Base-by-base conservation (phyloP, 768 basidiomycete genomes). In the Neoboletus brunneissimus region DNA sequence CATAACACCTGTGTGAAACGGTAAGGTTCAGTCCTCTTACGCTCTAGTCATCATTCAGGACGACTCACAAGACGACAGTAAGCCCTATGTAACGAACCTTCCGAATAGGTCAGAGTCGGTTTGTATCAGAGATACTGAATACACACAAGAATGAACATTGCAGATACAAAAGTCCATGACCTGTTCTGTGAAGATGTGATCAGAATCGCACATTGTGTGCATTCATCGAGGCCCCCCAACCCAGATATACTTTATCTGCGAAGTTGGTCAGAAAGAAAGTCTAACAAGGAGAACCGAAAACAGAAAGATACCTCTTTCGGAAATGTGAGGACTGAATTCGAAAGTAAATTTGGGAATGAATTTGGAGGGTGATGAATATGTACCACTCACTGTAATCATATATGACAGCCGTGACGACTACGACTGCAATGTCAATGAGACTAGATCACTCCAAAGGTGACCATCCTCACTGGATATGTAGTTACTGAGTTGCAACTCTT, bases 51-150 rank as follows among this genome's bases (percentile, higher is more conserved):
- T 46, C 40, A 20, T 13, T 20, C 1, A 5, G 16, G 11, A 31
- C 2, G 25, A 59, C 63, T 56, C 49, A 66, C 65, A 56, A 6
- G 0, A 48, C 60, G 9, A 15, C 15, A 15, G 29, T 11, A 18
- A 59, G 22, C 16, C 66, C 66, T 29, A 46, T 0, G 44, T 66
- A 66, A 47, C 66, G 66, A 44, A 58, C 58, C 65, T 67, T 55
- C 3, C 3, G 35, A 31, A 22, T 31, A 10, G 8, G 16, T 54
- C 51, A 57, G 48, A 37, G n/a, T 22, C 7, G 2, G 44, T 18
- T n/a, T 9, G 18, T 9, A n/a, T 27, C 13, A 0, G 0, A 12
- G 32, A 25, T 13, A 41, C 1, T 3, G 48, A n/a, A 46, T n/a
- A 67, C 62, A 22, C 12, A 64, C 65, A 22, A 67, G 0, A 22